These are phyloP conservation scores for Cercospora berteroae DNA, from an alignment of 2,329 filamentous ascomycete species.

Conservation along the genomic window DNA sequence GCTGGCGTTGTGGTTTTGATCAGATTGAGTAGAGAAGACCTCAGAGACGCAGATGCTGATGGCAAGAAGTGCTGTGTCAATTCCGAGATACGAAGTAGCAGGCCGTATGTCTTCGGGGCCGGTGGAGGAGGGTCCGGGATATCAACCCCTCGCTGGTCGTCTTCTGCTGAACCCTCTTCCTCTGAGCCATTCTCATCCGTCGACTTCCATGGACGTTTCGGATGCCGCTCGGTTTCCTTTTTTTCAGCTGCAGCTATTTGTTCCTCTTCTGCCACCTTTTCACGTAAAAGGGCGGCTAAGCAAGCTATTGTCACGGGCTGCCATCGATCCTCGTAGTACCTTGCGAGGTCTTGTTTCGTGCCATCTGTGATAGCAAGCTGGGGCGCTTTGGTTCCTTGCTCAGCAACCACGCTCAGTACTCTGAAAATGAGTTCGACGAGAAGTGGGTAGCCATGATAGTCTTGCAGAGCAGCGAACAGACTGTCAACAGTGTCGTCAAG, in stretches of 20 bases:
- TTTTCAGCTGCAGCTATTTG: conserved; percentile 29
- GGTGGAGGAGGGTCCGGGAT: conserved; percentile 53
- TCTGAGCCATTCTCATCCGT: conserved; percentile 27
- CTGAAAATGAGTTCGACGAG: conserved; percentile 84
- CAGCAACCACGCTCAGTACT: conserved; percentile 77
- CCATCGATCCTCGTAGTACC: conserved; percentile 19
- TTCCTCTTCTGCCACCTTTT: conserved; percentile 10
- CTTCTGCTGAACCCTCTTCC: conserved; percentile 28
- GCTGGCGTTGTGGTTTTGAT: conserved; percentile 69
- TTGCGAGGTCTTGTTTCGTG: background rate
- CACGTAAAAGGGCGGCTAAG: conserved; percentile 39
- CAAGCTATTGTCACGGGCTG: conserved; percentile 43
- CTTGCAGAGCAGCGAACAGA: conserved; percentile 89
- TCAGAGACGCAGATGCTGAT: conserved; percentile 74
- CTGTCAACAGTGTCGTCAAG: conserved; percentile 87
- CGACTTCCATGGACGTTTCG: conserved; percentile 35
- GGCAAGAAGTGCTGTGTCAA: conserved; percentile 90
- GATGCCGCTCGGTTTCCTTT: conserved; percentile 36
- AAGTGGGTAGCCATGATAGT: conserved; percentile 86
- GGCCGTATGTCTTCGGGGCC: conserved; percentile 70
- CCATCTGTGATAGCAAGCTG: conserved; percentile 46
- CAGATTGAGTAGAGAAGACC: conserved; percentile 74
- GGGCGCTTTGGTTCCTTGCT: conserved; percentile 68
- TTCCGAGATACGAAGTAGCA: conserved; percentile 76
- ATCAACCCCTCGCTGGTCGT: conserved; percentile 28